Evolutionary conservation across 768 basidiomycete species (phyloP).

Genomic region (Sarcodon aspratus): DNA sequence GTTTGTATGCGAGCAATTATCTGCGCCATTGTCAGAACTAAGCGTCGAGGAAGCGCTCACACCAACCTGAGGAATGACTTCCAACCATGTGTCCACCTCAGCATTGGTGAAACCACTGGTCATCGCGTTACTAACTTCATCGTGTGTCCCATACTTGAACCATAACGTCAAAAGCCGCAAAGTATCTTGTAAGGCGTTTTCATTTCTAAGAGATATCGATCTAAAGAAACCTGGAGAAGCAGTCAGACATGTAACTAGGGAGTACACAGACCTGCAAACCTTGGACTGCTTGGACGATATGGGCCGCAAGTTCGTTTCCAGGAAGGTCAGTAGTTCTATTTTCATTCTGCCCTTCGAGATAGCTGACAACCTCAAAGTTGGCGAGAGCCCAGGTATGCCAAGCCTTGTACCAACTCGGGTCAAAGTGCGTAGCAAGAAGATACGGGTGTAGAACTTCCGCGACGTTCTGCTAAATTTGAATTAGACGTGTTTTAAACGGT

Average conservation of each 20-base stretch:
- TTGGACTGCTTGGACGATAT: conserved; percentile 89
- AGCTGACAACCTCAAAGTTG: conserved; percentile 86
- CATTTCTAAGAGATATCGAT: conserved; percentile 82
- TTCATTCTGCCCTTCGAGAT: conserved; percentile 60
- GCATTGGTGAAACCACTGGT: conserved; percentile 77
- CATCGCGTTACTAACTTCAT: conserved; percentile 86
- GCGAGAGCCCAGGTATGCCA: conserved; percentile 99
- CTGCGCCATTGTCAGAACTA: conserved; percentile 27
- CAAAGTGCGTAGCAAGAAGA: conserved; percentile 78
- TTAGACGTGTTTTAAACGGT: background rate
- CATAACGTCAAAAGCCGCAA: conserved; percentile 87
- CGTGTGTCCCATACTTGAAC: conserved; percentile 94
- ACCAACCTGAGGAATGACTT: conserved; percentile 91
- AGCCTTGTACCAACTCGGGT: conserved; percentile 96
- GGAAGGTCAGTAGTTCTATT: conserved; percentile 45
- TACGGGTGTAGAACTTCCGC: conserved; percentile 81
- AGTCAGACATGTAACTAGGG: conserved; percentile 1
- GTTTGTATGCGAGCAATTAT: conserved; percentile 99
- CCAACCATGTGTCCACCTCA: conserved; percentile 95
- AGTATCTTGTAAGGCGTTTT: conserved; percentile 90
- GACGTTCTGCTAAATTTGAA: conserved; percentile 48
- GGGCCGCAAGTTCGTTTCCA: conserved; percentile 54
- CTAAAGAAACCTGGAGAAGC: conserved; percentile 72
- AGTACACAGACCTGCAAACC: conserved; percentile 28
- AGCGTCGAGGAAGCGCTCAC: background rate